Evolutionary conservation across 176 grass and related monocot species (phyloP).

Genomic region (Cenchrus purpureus): DNA sequence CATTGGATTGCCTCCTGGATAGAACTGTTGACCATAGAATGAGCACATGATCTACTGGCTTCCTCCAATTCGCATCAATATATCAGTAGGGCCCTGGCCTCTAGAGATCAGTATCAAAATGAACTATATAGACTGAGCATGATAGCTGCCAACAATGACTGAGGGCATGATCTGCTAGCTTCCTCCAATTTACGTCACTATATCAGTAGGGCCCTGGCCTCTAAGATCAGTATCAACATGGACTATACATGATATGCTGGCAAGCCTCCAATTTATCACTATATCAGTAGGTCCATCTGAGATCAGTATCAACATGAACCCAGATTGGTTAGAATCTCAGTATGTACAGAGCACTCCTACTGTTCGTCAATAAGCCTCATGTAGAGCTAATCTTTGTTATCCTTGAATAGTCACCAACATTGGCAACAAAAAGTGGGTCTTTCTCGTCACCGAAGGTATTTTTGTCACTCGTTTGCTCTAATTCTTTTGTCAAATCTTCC

Average conservation of each 20-base stretch:
- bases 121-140: too few relatives aligned
- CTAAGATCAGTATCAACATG: too few relatives aligned
- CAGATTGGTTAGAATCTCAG: slow-evolving; percentile 24
- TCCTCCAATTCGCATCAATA: too few relatives aligned
- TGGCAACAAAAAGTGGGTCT: slow-evolving; percentile 90
- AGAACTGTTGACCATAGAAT: background rate
- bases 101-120: too few relatives aligned
- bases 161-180: background rate
- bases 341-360: background rate
- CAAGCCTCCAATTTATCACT: background rate
- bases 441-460: slow-evolving; percentile 59
- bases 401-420: slow-evolving; percentile 85
- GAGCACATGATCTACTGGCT: background rate
- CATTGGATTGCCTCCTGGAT: background rate
- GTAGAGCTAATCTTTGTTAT: slow-evolving; percentile 68
- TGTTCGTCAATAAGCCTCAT: slow-evolving; percentile 28
- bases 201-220: too few relatives aligned
- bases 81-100: too few relatives aligned
- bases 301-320: slow-evolving; percentile 27
- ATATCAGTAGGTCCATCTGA: background rate
- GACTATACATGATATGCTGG: background rate
- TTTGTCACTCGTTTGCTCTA: slow-evolving; percentile 69
- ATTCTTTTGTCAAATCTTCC: slow-evolving; percentile 83
- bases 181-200: too few relatives aligned
- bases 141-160: background rate